Evolutionary conservation across 306 rosid genomes (phyloP).

Genomic region (Albizia julibrissin): DNA sequence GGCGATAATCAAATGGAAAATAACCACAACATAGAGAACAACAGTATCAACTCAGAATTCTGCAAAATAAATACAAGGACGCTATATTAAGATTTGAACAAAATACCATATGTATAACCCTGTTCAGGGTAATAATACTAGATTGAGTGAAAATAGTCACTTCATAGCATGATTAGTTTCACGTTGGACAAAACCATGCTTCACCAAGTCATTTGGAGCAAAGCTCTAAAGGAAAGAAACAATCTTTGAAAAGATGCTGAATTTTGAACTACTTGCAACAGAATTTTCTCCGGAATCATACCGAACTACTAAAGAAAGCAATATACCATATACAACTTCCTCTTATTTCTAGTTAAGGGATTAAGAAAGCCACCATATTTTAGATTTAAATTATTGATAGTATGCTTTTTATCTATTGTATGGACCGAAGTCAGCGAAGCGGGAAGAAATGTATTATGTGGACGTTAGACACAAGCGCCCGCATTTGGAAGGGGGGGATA

Average conservation of each 20-base stretch:
- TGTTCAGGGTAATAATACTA: not conserved
- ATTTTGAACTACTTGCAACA: not conserved
- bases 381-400: not conserved
- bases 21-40: not conserved
- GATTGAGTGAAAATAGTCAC: not conserved
- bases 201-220: not conserved
- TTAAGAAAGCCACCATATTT: not conserved
- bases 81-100: not conserved
- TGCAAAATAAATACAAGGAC: not conserved
- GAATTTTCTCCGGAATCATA: not conserved
- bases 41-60: not conserved
- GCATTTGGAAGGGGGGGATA: not conserved
- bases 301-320: not conserved
- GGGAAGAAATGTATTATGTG: conserved; percentile 2
- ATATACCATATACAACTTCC: not conserved
- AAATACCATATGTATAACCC: not conserved
- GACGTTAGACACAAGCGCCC: conserved; percentile 23
- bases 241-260: not conserved
- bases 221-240: not conserved
- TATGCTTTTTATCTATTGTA: not conserved
- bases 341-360: not conserved
- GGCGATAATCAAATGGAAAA: not conserved
- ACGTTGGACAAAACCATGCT: not conserved
- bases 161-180: not conserved
- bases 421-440: not conserved